Evolutionary conservation across 371 early-diverging fungal species (phyloP), one percentile per base, ranked within the genome.

Genomic region (Rhizopus microsporus): DNA sequence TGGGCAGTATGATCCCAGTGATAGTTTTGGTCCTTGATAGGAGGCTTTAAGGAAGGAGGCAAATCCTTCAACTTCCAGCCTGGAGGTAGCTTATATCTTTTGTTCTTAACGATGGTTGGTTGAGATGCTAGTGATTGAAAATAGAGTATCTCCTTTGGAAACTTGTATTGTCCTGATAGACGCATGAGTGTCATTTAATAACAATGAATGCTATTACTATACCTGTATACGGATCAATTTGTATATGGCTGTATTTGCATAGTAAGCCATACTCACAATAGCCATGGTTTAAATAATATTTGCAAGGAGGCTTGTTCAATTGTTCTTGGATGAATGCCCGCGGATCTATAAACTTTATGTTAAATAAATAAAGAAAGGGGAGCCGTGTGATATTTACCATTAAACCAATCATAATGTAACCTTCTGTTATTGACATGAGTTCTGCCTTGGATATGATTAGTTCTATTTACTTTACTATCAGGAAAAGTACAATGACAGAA

Each of bases 401-500:
- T 67, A 56, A 63, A 73, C 74, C 72, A 69, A 46, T 75, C 76
- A 42, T 78, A 78, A 60, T 78, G 74, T 4, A 62, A 13, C 48
- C 67, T 71, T 12, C 62, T 54, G 56, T 78, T 71, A 7, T 63
- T 57, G 17, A 69, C 54, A 65, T 78, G 79, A 17, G 54, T 51
- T 3, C 57, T 44, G 8, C 79, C 79, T 17, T 70, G 54, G 39
- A 57, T 67, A 49, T 78, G 79, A 13, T 74, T 73, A 38, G 68
- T 68, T 34, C 79, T 60, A 59, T 78, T 78, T 4, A 68, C 66
- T 44, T 38, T 39, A 61, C 74, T 78, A 47, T 78, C 76, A 42
- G 79, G 79, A 63, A 78, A 78, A 2, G 75, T 68, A 34, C 79
- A 78, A 4, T 75, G 58, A 54, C 79, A 78, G 38, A 75, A 71